phyloP scores from a whole-genome alignment of 2,329 filamentous ascomycete species.

The Xylogone sp. region DNA sequence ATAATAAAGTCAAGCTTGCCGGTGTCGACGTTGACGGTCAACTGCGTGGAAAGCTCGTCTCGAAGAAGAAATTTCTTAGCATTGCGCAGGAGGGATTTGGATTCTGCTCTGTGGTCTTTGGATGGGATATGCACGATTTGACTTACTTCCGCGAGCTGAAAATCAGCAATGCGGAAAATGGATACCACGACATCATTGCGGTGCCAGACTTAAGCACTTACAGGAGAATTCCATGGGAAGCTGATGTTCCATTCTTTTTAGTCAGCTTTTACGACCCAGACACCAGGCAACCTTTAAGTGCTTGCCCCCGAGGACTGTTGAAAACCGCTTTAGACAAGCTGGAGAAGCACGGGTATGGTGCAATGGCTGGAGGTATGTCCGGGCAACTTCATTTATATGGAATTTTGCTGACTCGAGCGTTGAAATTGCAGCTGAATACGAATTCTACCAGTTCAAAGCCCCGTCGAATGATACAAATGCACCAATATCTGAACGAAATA shows the following conservation, averaged over 20 bases:
- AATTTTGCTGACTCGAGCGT: slow-evolving; percentile 4
- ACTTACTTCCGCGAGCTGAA: slow-evolving; percentile 82
- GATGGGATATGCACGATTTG: slow-evolving; percentile 96
- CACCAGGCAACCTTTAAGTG: slow-evolving; percentile 65
- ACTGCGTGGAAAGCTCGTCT: slow-evolving; percentile 84
- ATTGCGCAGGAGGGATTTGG: slow-evolving; percentile 80
- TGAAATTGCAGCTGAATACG: slow-evolving; percentile 72
- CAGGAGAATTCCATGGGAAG: slow-evolving; percentile 86
- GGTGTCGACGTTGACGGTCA: slow-evolving; percentile 85
- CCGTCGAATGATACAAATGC: slow-evolving; percentile 45
- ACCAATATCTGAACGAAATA: slow-evolving; percentile 50
- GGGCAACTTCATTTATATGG: neutral
- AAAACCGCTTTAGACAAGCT: slow-evolving; percentile 66
- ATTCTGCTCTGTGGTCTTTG: slow-evolving; percentile 92
- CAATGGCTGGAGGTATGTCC: slow-evolving; percentile 80
- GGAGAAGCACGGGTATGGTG: slow-evolving; percentile 65
- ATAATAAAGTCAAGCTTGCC: slow-evolving; percentile 80
- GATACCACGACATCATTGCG: slow-evolving; percentile 81
- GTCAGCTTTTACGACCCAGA: slow-evolving; percentile 83
- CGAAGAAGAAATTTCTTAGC: slow-evolving; percentile 88
- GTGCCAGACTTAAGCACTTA: slow-evolving; percentile 75
- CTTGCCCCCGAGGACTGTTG: slow-evolving; percentile 75
- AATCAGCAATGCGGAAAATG: slow-evolving; percentile 87
- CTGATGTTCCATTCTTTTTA: slow-evolving; percentile 80
- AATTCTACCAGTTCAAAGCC: slow-evolving; percentile 86